Evolutionary conservation across 768 basidiomycete genomes (phyloP).

Genomic region (Paxillus rubicundulus): DNA sequence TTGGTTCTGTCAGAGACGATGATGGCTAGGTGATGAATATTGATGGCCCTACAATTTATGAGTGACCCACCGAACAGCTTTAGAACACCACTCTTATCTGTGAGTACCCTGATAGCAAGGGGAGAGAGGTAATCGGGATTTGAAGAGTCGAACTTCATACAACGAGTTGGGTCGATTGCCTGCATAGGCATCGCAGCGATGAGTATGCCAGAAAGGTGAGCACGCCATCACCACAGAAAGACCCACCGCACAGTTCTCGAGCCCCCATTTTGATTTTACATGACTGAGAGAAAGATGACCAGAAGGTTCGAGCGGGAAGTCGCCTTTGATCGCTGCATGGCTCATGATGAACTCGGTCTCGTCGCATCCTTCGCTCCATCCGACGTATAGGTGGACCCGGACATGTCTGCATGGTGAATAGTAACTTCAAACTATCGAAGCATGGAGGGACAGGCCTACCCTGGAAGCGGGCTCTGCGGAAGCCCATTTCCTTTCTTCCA

Average conservation of each 20-base stretch:
- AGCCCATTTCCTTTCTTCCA: slow-evolving; percentile 21
- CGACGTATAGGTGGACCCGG: slow-evolving; percentile 32
- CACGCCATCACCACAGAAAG: no score
- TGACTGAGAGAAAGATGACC: slow-evolving; percentile 19
- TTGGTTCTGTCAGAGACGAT: slow-evolving; percentile 20
- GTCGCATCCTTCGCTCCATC: slow-evolving; percentile 27
- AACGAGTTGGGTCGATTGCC: slow-evolving; percentile 24
- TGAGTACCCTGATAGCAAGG: slow-evolving; percentile 25
- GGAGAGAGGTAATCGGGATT: slow-evolving; percentile 28
- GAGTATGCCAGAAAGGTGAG: background rate
- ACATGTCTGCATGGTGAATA: slow-evolving; percentile 19
- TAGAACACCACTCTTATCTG: slow-evolving; percentile 23
- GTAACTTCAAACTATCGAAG: no score
- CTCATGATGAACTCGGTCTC: slow-evolving; percentile 29
- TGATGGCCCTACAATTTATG: background rate
- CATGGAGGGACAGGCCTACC: slow-evolving; percentile 6
- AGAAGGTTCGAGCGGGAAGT: slow-evolving; percentile 24
- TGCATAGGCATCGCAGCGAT: background rate
- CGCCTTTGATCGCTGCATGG: slow-evolving; percentile 25
- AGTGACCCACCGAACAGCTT: slow-evolving; percentile 25
- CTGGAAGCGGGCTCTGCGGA: slow-evolving; percentile 13
- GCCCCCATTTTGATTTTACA: slow-evolving; percentile 22
- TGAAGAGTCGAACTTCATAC: slow-evolving; percentile 16
- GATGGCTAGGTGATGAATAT: background rate
- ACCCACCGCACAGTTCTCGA: slow-evolving; percentile 23